Conservation (phyloP, 805 yeast species). For the Nakazawaea ambrosiae region DNA sequence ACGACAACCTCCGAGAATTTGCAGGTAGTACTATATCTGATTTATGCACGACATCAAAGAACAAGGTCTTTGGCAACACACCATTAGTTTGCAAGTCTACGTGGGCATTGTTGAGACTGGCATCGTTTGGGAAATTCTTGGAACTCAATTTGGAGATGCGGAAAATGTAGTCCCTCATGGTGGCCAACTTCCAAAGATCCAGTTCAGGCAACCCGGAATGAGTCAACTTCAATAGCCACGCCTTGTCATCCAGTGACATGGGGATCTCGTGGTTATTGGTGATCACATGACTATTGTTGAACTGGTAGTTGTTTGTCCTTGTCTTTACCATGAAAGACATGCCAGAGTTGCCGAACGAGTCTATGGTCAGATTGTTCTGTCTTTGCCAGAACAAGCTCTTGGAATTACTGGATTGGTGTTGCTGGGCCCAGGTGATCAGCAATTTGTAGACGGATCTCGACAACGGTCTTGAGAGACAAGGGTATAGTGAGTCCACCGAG, state of each 20-base stretch:
- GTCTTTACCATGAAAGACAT: slow-evolving; percentile 24
- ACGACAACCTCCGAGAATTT: background rate
- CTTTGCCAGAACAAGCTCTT: slow-evolving; percentile 74
- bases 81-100: slow-evolving; percentile 25
- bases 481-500: slow-evolving; percentile 56
- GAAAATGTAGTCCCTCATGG: slow-evolving; percentile 59
- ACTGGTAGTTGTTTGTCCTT: slow-evolving; percentile 8
- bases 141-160: slow-evolving; percentile 39
- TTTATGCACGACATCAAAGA: slow-evolving; percentile 34
- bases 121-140: slow-evolving; percentile 23
- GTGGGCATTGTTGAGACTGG: background rate
- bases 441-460: slow-evolving; percentile 58
- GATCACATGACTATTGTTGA: slow-evolving; percentile 14
- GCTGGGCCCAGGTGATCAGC: slow-evolving; percentile 64
- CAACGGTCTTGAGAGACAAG: slow-evolving; percentile 62
- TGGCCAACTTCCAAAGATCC: slow-evolving; percentile 80
- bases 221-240: slow-evolving; percentile 66
- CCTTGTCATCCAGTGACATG: slow-evolving; percentile 57
- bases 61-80: slow-evolving; percentile 43
- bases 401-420: slow-evolving; percentile 28
- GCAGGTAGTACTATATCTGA: slow-evolving; percentile 13
- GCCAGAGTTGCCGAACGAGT: slow-evolving; percentile 40
- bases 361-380: slow-evolving; percentile 18
- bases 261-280: slow-evolving; percentile 38
- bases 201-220: slow-evolving; percentile 66